Conservation (phyloP, 1,284 basidiomycete genomes). For the Tilletiaria anomala region DNA sequence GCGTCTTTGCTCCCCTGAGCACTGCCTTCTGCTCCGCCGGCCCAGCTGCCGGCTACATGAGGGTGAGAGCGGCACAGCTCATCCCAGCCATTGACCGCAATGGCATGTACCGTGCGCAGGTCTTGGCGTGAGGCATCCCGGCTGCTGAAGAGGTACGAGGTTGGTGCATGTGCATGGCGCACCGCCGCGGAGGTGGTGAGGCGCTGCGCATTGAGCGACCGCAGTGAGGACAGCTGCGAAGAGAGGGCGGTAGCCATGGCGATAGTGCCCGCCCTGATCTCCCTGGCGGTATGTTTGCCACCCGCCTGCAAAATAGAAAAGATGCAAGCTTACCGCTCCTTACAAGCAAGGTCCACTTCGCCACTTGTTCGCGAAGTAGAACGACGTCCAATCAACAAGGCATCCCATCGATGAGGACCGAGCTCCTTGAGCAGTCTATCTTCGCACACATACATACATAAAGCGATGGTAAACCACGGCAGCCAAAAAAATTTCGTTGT, state of each 20-base stretch:
- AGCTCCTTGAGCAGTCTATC: too few relatives aligned
- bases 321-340: too few relatives aligned
- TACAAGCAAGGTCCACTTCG: too few relatives aligned
- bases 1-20: constrained; percentile 42
- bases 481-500: too few relatives aligned
- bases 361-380: too few relatives aligned
- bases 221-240: constrained; percentile 61
- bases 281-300: too few relatives aligned
- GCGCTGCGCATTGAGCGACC: constrained; percentile 63
- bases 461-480: too few relatives aligned
- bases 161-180: constrained; percentile 48
- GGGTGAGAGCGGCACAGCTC: constrained; percentile 45
- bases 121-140: constrained; percentile 33
- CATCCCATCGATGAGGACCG: too few relatives aligned
- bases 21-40: constrained; percentile 2
- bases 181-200: constrained; percentile 49
- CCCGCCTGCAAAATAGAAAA: too few relatives aligned
- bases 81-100: constrained; percentile 64
- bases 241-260: constrained; percentile 72
- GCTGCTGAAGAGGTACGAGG: constrained; percentile 60
- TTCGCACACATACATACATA: too few relatives aligned
- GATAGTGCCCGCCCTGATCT: too few relatives aligned
- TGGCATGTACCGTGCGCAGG: constrained; percentile 68
- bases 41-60: constrained; percentile 6
- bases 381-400: too few relatives aligned